Evolutionary conservation across 805 yeast species (phyloP).

Genomic region (Naumovozyma dairenensis): DNA sequence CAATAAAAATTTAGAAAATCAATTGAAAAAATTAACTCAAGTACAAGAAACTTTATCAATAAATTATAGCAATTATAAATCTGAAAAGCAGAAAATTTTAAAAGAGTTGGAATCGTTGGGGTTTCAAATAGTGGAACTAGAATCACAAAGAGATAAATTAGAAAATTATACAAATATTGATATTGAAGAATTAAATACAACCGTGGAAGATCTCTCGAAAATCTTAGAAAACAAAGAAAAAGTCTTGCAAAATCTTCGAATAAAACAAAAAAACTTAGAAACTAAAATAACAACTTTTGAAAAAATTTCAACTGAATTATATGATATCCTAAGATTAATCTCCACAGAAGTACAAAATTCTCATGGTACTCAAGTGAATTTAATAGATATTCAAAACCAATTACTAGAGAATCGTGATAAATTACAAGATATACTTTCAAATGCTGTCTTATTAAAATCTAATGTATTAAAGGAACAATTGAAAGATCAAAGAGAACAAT

Average conservation of each 20-base stretch:
- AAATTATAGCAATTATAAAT: conserved; percentile 56
- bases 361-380: conserved; percentile 30
- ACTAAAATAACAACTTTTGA: conserved; percentile 51
- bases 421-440: conserved; percentile 30
- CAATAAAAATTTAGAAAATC: conserved; percentile 49
- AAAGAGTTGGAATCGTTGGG: conserved; percentile 53
- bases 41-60: conserved; percentile 51
- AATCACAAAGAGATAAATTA: conserved; percentile 49
- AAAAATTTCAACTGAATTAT: conserved; percentile 23
- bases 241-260: conserved; percentile 35
- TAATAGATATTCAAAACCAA: conserved; percentile 42
- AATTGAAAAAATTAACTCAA: conserved; percentile 49
- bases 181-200: conserved; percentile 42
- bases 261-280: conserved; percentile 40
- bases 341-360: conserved; percentile 38
- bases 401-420: conserved; percentile 35
- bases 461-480: conserved; percentile 34
- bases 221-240: conserved; percentile 35
- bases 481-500: conserved; percentile 39
- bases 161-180: conserved; percentile 52
- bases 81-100: conserved; percentile 48
- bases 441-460: conserved; percentile 35
- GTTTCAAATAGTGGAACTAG: conserved; percentile 45
- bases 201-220: conserved; percentile 40
- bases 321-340: conserved; percentile 31